Conservation (phyloP, 345 rosid species). For the Brassica carinata region DNA sequence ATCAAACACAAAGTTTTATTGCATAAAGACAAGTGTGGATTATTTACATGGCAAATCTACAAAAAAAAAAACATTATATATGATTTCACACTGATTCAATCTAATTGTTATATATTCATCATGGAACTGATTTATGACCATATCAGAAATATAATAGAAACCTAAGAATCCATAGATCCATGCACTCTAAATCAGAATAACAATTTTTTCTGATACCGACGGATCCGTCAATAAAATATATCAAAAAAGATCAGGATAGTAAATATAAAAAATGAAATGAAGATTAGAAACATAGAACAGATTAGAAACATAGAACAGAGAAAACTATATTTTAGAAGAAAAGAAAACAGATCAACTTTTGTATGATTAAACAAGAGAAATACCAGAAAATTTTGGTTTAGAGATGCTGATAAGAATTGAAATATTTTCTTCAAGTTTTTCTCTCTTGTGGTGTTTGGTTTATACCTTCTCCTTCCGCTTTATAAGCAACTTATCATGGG, state of each 20-base stretch:
- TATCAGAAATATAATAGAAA: background rate
- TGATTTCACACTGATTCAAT: background rate
- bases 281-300: background rate
- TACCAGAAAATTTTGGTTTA: background rate
- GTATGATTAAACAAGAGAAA: background rate
- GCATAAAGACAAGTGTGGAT: too few species aligned
- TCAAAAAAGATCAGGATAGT: too few species aligned
- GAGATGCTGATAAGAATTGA: background rate
- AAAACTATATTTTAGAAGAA: background rate
- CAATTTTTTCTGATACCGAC: background rate
- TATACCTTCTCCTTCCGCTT: background rate
- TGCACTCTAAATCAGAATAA: background rate
- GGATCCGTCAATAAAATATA: background rate
- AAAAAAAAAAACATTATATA: background rate
- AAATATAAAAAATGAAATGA: background rate
- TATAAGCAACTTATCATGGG: constrained; percentile 16
- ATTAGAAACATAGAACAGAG: background rate
- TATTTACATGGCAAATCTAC: constrained; percentile 3
- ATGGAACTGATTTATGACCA: background rate
- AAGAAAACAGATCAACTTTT: constrained; percentile 7
- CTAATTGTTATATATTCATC: background rate
- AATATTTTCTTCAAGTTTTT: background rate
- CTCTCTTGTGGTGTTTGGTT: constrained; percentile 6
- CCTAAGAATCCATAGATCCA: background rate
- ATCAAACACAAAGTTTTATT: too few species aligned